Evolutionary conservation across 768 basidiomycete genomes (phyloP).

Genomic region (Hypsizygus marmoreus): DNA sequence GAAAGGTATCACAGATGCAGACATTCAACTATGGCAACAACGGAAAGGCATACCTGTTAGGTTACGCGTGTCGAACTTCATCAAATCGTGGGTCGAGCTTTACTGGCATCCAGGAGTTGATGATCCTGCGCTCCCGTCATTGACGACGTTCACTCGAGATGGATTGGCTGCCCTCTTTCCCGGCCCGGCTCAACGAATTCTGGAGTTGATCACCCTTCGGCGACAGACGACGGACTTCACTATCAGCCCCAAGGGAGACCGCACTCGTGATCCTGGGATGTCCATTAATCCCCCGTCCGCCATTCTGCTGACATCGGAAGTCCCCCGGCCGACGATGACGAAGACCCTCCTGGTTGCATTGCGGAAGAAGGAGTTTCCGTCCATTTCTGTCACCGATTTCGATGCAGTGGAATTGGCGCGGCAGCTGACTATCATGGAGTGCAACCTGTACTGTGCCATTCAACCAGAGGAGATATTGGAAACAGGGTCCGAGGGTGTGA

Average conservation of each 20-base stretch:
- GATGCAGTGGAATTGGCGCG: slow-evolving; percentile 90
- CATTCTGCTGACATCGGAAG: slow-evolving; percentile 52
- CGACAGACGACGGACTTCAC: slow-evolving; percentile 46
- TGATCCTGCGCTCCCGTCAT: slow-evolving; percentile 55
- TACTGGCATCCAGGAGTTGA: slow-evolving; percentile 87
- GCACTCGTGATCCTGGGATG: slow-evolving; percentile 75
- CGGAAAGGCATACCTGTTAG: slow-evolving; percentile 89
- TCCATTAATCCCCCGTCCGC: slow-evolving; percentile 62
- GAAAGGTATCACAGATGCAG: slow-evolving; percentile 53
- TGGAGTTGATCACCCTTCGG: slow-evolving; percentile 65
- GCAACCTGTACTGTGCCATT: slow-evolving; percentile 82
- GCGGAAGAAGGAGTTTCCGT: slow-evolving; percentile 61
- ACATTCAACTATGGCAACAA: slow-evolving; percentile 78
- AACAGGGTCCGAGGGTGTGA: slow-evolving; percentile 70
- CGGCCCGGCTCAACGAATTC: slow-evolving; percentile 69
- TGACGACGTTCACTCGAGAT: slow-evolving; percentile 63
- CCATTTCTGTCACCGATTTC: slow-evolving; percentile 83
- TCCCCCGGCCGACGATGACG: slow-evolving; percentile 86
- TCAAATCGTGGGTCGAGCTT: slow-evolving; percentile 92
- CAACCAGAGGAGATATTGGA: slow-evolving; percentile 88
- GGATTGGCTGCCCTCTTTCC: slow-evolving; percentile 65
- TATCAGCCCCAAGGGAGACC: slow-evolving; percentile 60
- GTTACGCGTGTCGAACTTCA: slow-evolving; percentile 86
- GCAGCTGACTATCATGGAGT: slow-evolving; percentile 94
- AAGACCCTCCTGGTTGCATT: slow-evolving; percentile 72